Evolutionary conservation across 495 filamentous ascomycete species (phyloP).

Genomic region (Symbiotaphrina buchneri): DNA sequence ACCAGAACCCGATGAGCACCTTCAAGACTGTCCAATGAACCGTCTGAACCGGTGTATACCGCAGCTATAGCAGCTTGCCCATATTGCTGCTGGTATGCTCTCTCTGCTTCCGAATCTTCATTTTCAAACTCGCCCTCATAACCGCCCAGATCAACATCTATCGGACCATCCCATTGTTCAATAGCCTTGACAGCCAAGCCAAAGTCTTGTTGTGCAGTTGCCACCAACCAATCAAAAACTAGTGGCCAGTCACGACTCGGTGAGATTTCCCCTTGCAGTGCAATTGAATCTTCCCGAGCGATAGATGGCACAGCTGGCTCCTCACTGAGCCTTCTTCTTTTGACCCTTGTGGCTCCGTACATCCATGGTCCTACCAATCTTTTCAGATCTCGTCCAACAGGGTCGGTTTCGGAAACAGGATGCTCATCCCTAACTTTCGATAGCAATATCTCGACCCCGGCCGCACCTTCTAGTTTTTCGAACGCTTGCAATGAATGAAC

Average conservation of each 20-base stretch:
- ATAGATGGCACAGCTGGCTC: not conserved
- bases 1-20: constrained; percentile 37
- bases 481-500: constrained; percentile 33
- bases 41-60: constrained; percentile 43
- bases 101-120: constrained; percentile 26
- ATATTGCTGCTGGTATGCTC: constrained; percentile 35
- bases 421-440: constrained; percentile 28
- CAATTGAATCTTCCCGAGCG: constrained; percentile 3
- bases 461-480: constrained; percentile 34
- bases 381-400: constrained; percentile 46
- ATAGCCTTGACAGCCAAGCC: constrained; percentile 31
- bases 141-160: constrained; percentile 57
- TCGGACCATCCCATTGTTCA: constrained; percentile 59
- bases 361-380: constrained; percentile 69
- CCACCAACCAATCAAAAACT: constrained; percentile 64
- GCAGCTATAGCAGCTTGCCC: constrained; percentile 50
- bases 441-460: constrained; percentile 44
- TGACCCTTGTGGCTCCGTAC: constrained; percentile 41
- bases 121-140: constrained; percentile 26
- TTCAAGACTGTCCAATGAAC: constrained; percentile 31
- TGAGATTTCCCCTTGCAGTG: constrained; percentile 6
- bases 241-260: constrained; percentile 39
- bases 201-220: constrained; percentile 26
- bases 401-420: constrained; percentile 15
- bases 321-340: constrained; percentile 24